Conservation (phyloP, 257 asterid species). For the Thymus mandschuricus region DNA sequence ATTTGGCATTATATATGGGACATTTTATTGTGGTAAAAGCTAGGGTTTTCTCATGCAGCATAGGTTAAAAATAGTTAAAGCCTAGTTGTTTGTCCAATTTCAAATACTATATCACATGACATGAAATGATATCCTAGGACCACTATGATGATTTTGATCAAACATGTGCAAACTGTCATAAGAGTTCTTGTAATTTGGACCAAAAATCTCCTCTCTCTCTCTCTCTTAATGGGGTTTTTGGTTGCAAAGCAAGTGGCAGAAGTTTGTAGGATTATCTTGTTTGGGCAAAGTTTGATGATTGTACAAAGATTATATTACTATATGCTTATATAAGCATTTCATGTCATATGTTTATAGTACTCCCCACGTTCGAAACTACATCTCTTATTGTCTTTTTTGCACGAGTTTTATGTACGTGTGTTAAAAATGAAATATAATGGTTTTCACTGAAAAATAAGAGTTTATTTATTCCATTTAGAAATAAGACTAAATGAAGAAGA, state of each 20-base stretch:
- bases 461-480: no score
- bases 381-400: no score
- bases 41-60: constrained; percentile 36
- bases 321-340: not conserved
- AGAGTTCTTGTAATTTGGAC: constrained; percentile 30
- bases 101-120: no score
- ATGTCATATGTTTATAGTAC: no score
- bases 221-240: not conserved
- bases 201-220: not conserved
- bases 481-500: no score
- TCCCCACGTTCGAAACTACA: no score
- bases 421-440: no score
- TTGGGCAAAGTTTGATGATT: constrained; percentile 10
- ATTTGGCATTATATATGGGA: constrained; percentile 25
- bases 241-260: constrained; percentile 33
- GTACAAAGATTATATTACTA: not conserved
- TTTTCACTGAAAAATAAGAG: no score
- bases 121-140: no score
- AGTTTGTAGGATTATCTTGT: constrained; percentile 15
- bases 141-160: constrained; percentile 13
- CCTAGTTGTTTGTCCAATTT: constrained; percentile 39
- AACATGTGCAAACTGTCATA: constrained; percentile 30
- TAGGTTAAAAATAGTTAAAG: constrained; percentile 27
- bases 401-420: no score
- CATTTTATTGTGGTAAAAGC: constrained; percentile 30